Evolutionary conservation across 176 grass and related monocot genomes (phyloP).

Genomic region (Olyra latifolia): DNA sequence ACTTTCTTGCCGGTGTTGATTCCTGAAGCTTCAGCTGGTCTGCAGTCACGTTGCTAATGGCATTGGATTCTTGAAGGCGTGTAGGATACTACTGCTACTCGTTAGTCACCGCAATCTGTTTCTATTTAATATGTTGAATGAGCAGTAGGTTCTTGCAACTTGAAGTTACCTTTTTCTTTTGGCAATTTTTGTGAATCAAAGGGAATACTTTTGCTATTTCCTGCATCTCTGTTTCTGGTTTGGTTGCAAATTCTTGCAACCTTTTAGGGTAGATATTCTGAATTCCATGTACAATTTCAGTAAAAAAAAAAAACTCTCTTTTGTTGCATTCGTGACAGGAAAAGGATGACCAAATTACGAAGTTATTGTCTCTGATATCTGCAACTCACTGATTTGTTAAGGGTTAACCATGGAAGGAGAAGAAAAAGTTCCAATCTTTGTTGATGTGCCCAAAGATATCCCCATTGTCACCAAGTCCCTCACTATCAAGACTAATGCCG

Average conservation of each 20-base stretch:
- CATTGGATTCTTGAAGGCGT: conserved; percentile 26
- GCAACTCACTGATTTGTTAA: conserved; percentile 9
- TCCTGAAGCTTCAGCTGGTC: conserved; percentile 11
- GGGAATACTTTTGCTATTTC: background rate
- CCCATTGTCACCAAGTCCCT: conserved; percentile 56
- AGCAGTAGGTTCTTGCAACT: background rate
- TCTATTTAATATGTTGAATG: background rate
- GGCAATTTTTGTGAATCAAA: background rate
- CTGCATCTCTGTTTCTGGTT: background rate
- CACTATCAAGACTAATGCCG: conserved; percentile 60
- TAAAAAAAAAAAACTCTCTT: background rate
- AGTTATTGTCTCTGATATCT: conserved; percentile 14
- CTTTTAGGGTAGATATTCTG: background rate
- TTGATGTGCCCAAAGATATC: conserved; percentile 43
- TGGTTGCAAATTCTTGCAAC: background rate
- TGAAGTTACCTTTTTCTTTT: background rate
- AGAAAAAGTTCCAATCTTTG: conserved; percentile 31
- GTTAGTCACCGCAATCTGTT: background rate
- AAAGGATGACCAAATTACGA: background rate
- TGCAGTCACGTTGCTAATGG: background rate
- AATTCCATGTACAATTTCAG: conserved; percentile 12
- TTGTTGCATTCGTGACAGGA: conserved; percentile 18
- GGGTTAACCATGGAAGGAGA: conserved; percentile 58
- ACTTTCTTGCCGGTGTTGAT: conserved; percentile 15
- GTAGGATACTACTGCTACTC: background rate